Percentiles rank a stretch among this genome's conserved stretches.
Conservation (phyloP, 106 monocot genomes). For the Cymbidium sinense region DNA sequence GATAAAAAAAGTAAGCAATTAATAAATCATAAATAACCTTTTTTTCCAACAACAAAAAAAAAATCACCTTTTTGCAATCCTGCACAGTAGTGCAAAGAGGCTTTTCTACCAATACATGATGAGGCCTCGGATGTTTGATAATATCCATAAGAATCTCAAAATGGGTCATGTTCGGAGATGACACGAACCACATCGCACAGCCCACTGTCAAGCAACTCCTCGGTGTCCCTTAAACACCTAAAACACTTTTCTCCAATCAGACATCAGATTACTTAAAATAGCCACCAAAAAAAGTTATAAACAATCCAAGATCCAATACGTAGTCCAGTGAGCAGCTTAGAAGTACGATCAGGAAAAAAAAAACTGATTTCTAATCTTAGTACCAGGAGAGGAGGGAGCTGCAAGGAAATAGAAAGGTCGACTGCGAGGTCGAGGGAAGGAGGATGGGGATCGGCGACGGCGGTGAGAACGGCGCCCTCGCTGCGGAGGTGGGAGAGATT, state of each 20-base stretch:
- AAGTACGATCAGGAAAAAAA: neutral
- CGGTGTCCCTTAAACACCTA: constrained; percentile 58
- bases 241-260: neutral
- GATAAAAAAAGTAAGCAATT: neutral
- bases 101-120: constrained; percentile 84
- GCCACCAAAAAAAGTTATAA: neutral
- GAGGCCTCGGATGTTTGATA: constrained; percentile 43
- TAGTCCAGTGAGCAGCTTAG: neutral
- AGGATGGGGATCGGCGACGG: constrained; percentile 70
- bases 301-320: neutral
- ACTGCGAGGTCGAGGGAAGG: constrained; percentile 40
- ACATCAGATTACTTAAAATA: neutral
- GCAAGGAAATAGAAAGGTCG: constrained; percentile 50
- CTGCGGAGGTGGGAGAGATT: constrained; percentile 67
- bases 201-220: constrained; percentile 76
- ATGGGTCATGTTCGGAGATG: constrained; percentile 97
- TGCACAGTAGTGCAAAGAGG: constrained; percentile 76
- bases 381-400: constrained; percentile 23
- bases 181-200: constrained; percentile 82
- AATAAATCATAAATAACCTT: constrained; percentile 27
- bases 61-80: constrained; percentile 72
- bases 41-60: no score
- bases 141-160: constrained; percentile 88
- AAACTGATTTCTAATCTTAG: neutral
- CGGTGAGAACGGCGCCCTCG: constrained; percentile 53